Percentiles rank a stretch among this genome's conserved stretches.
phyloP scores from a whole-genome alignment of 257 asterid species.

The Thymus mandschuricus region DNA sequence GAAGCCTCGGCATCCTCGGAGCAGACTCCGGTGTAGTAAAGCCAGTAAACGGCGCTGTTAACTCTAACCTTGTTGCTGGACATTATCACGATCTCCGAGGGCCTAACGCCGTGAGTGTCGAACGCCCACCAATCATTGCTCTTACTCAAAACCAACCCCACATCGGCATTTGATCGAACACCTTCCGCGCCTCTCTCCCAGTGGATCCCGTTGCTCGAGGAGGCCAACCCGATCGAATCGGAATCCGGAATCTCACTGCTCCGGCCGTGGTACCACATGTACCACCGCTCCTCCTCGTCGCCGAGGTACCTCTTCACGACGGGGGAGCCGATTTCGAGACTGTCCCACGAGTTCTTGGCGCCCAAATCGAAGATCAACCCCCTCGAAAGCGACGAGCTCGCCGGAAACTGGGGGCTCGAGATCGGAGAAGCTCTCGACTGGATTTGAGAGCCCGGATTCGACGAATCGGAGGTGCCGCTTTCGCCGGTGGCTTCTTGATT shows the following conservation, averaged over 20 bases:
- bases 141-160: slow-evolving; percentile 68
- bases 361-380: slow-evolving; percentile 81
- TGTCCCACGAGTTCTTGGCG: slow-evolving; percentile 65
- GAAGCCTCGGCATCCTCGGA: slow-evolving; percentile 41
- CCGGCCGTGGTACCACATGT: slow-evolving; percentile 87
- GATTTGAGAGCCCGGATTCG: slow-evolving; percentile 35
- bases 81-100: slow-evolving; percentile 77
- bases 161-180: slow-evolving; percentile 64
- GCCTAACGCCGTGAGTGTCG: slow-evolving; percentile 73
- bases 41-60: slow-evolving; percentile 79
- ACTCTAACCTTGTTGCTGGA: slow-evolving; percentile 73
- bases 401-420: slow-evolving; percentile 34
- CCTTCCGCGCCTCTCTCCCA: slow-evolving; percentile 78
- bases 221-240: slow-evolving; percentile 78
- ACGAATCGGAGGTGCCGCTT: slow-evolving; percentile 24
- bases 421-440: slow-evolving; percentile 40
- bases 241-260: slow-evolving; percentile 37
- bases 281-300: slow-evolving; percentile 93
- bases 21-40: slow-evolving; percentile 70
- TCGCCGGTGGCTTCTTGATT: slow-evolving; percentile 45
- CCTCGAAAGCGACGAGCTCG: slow-evolving; percentile 53
- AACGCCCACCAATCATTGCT: slow-evolving; percentile 94
- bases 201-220: slow-evolving; percentile 84
- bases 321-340: slow-evolving; percentile 80
- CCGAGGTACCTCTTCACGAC: slow-evolving; percentile 84